A percentile compares a stretch with the other conserved stretches of the same genome.
Evolutionary conservation across 768 basidiomycete genomes (phyloP).

Genomic region (Mycena chlorophos): DNA sequence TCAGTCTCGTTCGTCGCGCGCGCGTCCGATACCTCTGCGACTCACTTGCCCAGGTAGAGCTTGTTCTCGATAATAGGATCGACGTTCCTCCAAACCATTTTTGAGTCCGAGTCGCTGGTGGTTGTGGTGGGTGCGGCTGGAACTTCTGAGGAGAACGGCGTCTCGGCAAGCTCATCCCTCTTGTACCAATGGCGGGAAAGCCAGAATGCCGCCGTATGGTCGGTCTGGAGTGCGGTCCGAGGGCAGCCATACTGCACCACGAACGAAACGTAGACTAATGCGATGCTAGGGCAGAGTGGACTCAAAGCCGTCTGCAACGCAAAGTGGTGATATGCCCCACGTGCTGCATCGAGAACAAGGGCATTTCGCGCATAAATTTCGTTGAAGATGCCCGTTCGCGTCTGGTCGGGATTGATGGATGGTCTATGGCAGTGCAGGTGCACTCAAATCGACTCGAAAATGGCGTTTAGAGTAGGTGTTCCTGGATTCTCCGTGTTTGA

Average conservation of each 20-base stretch:
- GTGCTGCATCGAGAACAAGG: conserved; percentile 15
- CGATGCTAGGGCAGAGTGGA: conserved; percentile 14
- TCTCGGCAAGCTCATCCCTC: conserved; percentile 15
- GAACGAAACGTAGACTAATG: conserved; percentile 20
- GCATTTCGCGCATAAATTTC: neutral
- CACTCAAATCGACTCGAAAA: neutral
- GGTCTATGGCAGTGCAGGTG: neutral
- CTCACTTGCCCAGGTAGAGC: conserved; percentile 76
- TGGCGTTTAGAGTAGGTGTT: neutral
- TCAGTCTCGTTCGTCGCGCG: conserved; percentile 22
- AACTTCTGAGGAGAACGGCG: conserved; percentile 13
- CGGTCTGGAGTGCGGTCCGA: conserved; percentile 16
- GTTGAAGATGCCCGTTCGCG: neutral
- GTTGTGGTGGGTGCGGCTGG: conserved; percentile 7
- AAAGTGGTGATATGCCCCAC: conserved; percentile 9
- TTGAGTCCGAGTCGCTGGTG: conserved; percentile 23
- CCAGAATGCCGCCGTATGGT: conserved; percentile 12
- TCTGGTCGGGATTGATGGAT: neutral
- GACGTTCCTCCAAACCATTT: conserved; percentile 67
- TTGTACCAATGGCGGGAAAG: conserved; percentile 25
- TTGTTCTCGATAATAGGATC: conserved; percentile 62
- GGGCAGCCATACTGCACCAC: conserved; percentile 8
- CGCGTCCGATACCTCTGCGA: conserved; percentile 30
- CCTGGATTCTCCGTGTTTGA: neutral
- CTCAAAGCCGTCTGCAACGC: too few species aligned